These are phyloP conservation scores for Clavispora vitiphila DNA, from an alignment of 805 yeast species.

Conservation along the genomic window DNA sequence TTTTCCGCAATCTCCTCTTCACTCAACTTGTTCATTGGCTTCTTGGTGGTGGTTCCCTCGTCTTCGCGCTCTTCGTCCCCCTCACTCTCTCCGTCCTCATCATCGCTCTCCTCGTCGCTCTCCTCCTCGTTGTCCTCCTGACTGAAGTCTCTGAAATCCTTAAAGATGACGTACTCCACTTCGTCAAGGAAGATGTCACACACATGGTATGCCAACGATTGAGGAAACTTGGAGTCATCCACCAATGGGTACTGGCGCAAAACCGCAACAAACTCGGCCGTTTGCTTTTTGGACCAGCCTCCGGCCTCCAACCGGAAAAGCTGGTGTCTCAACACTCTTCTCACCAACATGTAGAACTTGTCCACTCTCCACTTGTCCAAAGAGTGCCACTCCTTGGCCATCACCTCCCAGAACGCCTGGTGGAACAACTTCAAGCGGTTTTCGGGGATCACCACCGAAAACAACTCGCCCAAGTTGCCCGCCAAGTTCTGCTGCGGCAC, in stretches of 20 bases:
- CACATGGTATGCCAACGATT: constrained; percentile 78
- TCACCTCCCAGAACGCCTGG: constrained; percentile 75
- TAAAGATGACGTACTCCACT: constrained; percentile 60
- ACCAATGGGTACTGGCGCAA: constrained; percentile 46
- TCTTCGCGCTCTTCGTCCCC: no score
- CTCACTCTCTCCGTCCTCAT: constrained; percentile 1
- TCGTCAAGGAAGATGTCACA: constrained; percentile 84
- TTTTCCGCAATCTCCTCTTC: constrained; percentile 18
- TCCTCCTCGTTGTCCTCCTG: constrained; percentile 44
- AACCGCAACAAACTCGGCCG: constrained; percentile 42
- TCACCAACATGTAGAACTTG: constrained; percentile 74
- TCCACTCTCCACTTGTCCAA: constrained; percentile 86
- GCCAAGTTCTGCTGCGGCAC: constrained; percentile 87
- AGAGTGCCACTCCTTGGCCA: constrained; percentile 75
- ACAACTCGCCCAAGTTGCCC: constrained; percentile 58
- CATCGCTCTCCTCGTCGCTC: constrained; percentile 21
- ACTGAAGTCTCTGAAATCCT: constrained; percentile 34
- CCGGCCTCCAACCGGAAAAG: constrained; percentile 50
- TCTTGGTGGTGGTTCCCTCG: no score
- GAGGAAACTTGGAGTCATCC: constrained; percentile 56
- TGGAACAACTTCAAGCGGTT: constrained; percentile 48
- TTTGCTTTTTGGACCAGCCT: constrained; percentile 46
- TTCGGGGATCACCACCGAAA: constrained; percentile 38
- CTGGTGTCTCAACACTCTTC: constrained; percentile 67
- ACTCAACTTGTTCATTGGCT: constrained; percentile 6